Conservation (phyloP, 768 basidiomycete genomes). For the Trametopsis cervina region DNA sequence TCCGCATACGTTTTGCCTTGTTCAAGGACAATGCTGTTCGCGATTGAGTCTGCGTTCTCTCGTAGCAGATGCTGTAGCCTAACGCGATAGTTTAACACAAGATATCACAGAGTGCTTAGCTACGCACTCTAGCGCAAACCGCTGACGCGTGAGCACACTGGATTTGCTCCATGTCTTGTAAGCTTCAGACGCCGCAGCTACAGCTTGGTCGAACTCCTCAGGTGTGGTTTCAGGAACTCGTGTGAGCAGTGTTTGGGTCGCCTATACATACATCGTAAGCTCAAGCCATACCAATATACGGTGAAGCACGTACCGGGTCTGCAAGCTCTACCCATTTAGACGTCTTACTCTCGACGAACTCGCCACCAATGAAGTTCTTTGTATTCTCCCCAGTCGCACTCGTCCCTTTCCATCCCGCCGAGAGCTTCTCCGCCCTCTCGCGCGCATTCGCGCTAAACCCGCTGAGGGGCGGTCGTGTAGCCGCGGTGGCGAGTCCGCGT, state of each 20-base stretch:
- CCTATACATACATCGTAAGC: slow-evolving; percentile 34
- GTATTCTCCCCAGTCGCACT: slow-evolving; percentile 79
- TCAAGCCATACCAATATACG: not conserved
- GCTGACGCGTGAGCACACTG: slow-evolving; percentile 80
- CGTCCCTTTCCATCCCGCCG: slow-evolving; percentile 81
- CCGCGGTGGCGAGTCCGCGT: slow-evolving; percentile 21
- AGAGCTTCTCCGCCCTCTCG: slow-evolving; percentile 61
- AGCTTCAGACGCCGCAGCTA: slow-evolving; percentile 76
- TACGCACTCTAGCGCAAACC: slow-evolving; percentile 81
- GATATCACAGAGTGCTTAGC: not conserved
- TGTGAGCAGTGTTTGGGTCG: slow-evolving; percentile 86
- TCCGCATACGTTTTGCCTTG: slow-evolving; percentile 97
- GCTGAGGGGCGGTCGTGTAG: slow-evolving; percentile 25
- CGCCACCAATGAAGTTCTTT: slow-evolving; percentile 87
- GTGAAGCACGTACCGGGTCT: slow-evolving; percentile 65
- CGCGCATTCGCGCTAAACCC: slow-evolving; percentile 50
- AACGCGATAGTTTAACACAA: not conserved
- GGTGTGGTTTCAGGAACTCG: slow-evolving; percentile 85
- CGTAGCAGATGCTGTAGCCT: slow-evolving; percentile 87
- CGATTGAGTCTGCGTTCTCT: slow-evolving; percentile 79
- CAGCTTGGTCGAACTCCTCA: slow-evolving; percentile 76
- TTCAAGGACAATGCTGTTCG: slow-evolving; percentile 85
- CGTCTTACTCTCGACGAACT: slow-evolving; percentile 79
- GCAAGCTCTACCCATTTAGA: slow-evolving; percentile 78
- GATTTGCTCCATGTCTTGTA: slow-evolving; percentile 87